phyloP scores from a whole-genome alignment of 2,329 filamentous ascomycete genomes.

The Fusarium agapanthi region DNA sequence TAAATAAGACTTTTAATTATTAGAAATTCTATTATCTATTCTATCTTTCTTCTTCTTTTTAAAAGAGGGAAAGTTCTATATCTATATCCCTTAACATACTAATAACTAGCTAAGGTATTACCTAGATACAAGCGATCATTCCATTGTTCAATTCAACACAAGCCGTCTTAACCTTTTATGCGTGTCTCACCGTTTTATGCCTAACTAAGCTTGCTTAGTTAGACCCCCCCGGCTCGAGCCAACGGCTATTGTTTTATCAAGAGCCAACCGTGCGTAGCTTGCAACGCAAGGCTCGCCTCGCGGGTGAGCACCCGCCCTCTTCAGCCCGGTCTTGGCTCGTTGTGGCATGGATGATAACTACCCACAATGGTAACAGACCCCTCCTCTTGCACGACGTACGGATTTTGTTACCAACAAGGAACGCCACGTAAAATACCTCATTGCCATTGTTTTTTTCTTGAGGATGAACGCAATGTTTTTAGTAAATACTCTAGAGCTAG shows the following conservation, averaged over 20 bases:
- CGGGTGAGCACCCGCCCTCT: conserved; percentile 2
- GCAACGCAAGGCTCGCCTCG: conserved; percentile 31
- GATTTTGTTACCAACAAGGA: conserved; percentile 8
- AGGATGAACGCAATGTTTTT: conserved; percentile 15
- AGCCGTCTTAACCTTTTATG: no score
- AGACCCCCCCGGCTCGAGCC: no score
- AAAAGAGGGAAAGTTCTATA: no score
- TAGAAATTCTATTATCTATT: no score
- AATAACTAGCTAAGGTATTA: no score
- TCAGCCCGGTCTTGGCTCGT: conserved; percentile 4
- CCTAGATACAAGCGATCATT: no score
- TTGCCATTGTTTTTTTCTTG: conserved; percentile 11
- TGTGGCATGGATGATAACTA: neutral
- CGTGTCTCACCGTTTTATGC: no score
- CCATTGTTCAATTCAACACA: no score
- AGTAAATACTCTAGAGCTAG: neutral
- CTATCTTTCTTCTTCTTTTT: no score
- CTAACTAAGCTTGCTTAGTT: no score
- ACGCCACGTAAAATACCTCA: neutral
- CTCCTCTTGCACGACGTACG: neutral
- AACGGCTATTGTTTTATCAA: conserved; percentile 11
- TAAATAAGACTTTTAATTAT: no score
- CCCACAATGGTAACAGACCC: neutral
- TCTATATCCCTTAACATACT: no score
- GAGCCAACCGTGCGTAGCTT: conserved; percentile 15